Evolutionary conservation across 2,329 filamentous ascomycete genomes (phyloP).

Genomic region (Cordyceps militaris): DNA sequence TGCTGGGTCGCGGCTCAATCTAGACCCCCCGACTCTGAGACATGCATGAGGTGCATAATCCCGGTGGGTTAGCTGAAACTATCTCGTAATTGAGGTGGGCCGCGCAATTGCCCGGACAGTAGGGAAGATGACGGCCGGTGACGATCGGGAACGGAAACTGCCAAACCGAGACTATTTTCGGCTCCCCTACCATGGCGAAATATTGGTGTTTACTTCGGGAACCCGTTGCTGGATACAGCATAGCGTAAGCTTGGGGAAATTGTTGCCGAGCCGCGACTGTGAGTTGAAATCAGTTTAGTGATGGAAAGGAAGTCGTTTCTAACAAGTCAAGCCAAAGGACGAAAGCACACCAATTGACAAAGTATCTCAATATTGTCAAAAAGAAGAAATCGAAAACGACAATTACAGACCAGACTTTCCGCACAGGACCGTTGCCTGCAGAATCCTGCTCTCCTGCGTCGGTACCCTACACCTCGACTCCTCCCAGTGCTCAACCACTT

Average conservation of each 20-base stretch:
- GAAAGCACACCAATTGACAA: too few species aligned
- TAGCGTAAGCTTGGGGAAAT: neutral
- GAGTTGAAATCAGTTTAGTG: neutral
- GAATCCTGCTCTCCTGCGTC: too few species aligned
- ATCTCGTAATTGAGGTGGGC: neutral
- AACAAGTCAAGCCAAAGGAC: neutral
- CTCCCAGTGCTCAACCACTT: too few species aligned
- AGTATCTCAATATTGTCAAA: too few species aligned
- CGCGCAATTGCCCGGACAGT: neutral
- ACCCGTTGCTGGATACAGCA: neutral
- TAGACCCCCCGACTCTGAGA: neutral
- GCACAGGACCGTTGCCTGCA: too few species aligned
- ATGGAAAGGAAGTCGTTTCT: neutral
- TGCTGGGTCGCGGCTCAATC: neutral
- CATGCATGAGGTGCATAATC: neutral
- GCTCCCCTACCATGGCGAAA: neutral
- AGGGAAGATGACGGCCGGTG: neutral
- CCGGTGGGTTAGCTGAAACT: neutral
- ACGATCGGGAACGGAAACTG: neutral
- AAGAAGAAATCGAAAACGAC: too few species aligned
- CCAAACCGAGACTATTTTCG: neutral
- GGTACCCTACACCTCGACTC: too few species aligned
- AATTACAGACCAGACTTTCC: too few species aligned
- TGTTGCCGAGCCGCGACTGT: neutral
- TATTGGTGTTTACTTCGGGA: neutral